Conservation (phyloP, 1,284 basidiomycete genomes). For the Pterulicium gracile region DNA sequence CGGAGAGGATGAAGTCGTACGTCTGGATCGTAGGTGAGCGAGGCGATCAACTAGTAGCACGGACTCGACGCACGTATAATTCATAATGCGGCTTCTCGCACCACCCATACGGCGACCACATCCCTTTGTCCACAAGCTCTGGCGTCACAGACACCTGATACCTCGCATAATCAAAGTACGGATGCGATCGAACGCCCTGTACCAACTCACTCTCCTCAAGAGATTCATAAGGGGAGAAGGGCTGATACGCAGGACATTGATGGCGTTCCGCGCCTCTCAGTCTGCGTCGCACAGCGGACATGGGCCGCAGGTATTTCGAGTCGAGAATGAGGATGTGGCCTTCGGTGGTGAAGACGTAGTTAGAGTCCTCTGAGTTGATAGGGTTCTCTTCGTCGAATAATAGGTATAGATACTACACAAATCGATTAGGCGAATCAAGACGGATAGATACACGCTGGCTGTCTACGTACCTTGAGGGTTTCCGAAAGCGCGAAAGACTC, state of each 20-base stretch:
- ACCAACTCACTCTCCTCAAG: slow-evolving; percentile 32
- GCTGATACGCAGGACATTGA: slow-evolving; percentile 62
- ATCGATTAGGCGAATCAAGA: slow-evolving; percentile 7
- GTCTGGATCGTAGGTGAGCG: slow-evolving; percentile 29
- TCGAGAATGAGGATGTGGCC: slow-evolving; percentile 79
- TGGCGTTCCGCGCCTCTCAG: slow-evolving; percentile 57
- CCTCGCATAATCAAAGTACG: slow-evolving; percentile 72
- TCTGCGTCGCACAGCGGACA: slow-evolving; percentile 46
- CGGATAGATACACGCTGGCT: slow-evolving; percentile 2
- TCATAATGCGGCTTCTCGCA: slow-evolving; percentile 65
- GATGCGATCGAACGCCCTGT: slow-evolving; percentile 58
- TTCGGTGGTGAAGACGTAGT: slow-evolving; percentile 87
- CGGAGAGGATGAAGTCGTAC: slow-evolving; percentile 71
- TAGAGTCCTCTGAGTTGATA: slow-evolving; percentile 64
- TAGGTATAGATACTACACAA: slow-evolving; percentile 73
- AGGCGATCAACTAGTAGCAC: slow-evolving; percentile 5
- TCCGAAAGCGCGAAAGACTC: slow-evolving; percentile 88
- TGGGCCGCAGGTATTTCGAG: slow-evolving; percentile 36
- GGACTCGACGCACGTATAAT: slow-evolving; percentile 46
- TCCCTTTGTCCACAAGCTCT: slow-evolving; percentile 35
- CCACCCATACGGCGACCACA: slow-evolving; percentile 61
- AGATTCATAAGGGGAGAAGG: slow-evolving; percentile 21
- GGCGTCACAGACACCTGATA: slow-evolving; percentile 46
- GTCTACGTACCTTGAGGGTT: slow-evolving; percentile 69
- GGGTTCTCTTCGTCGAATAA: slow-evolving; percentile 82